Percentiles rank a stretch among this genome's conserved stretches.
phyloP scores from a whole-genome alignment of 495 filamentous ascomycete genomes.

The Staphylotrichum tortipilum region DNA sequence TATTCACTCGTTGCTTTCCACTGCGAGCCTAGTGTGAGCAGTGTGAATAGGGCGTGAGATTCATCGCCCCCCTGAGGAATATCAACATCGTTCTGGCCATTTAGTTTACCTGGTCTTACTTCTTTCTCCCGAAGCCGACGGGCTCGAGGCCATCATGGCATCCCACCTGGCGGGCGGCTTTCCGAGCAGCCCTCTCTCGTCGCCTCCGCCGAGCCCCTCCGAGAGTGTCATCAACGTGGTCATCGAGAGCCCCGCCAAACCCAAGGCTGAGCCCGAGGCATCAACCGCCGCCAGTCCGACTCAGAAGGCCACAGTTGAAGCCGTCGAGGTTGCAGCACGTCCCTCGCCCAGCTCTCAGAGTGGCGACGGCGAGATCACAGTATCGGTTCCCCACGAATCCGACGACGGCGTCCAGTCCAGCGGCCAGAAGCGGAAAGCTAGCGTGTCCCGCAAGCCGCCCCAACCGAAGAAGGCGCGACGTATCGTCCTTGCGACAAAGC shows the following conservation, averaged over 20 bases:
- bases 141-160: no score
- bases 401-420: not conserved
- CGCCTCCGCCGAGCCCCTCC: no score
- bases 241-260: not conserved
- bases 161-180: not conserved
- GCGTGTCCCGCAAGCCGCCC: not conserved
- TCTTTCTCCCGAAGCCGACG: no score
- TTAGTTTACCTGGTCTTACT: no score
- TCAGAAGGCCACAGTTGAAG: not conserved
- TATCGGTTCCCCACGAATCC: not conserved
- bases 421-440: slow-evolving; percentile 1
- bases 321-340: not conserved
- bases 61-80: no score
- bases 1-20: no score
- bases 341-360: not conserved
- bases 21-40: no score
- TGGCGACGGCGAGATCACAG: not conserved
- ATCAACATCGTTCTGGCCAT: no score
- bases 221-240: slow-evolving; percentile 1
- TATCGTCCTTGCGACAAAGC: not conserved
- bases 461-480: slow-evolving; percentile 13
- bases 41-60: no score
- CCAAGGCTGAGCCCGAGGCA: no score
- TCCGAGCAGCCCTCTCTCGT: slow-evolving; percentile 8
- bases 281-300: not conserved